Evolutionary conservation across 345 rosid genomes (phyloP), one percentile per base, ranked within the genome.

Genomic region (Reutealis trisperma): DNA sequence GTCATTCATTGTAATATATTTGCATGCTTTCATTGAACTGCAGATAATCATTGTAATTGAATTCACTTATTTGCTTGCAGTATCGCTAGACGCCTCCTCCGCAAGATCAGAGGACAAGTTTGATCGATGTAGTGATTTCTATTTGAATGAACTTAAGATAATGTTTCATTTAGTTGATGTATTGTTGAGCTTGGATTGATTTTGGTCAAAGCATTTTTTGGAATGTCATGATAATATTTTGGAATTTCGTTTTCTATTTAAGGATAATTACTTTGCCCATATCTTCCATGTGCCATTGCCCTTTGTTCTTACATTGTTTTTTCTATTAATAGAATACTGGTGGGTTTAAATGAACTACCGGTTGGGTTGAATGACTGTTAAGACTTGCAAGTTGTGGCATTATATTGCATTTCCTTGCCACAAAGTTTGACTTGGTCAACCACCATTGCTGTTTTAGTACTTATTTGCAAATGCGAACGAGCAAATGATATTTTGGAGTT

Each of bases 31-130:
- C 6, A 27, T 11, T 68, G 22, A 42, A 21, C 9, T 2, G 32
- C 51, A 2, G 16, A 15, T 25, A 15, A 15, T 15, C 6, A 2
- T 41, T 67, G 51, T 49, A 4, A 32, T 8, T n/a, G 4, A 9
- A 9, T 37, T 74, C 59, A n/a, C 63, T 57, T n/a, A n/a, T 8
- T 49, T 22, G 13, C 8, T 4, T 76, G 25, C 80, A 81, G 80
- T 81, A 80, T 79, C 83, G 83, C 63, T 80, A 52, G 75, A 1
- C 21, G 1, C 25, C 5, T 57, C 24, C 15, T 21, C 21, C 15
- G 11, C 27, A 21, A 30, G 18, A 11, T 54, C 19, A 22, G 54
- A 21, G 55, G 14, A 21, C 75, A 15, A 47, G 21, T 16, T 34
- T 37, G 60, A 27, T 13, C 13, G 12, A 44, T 30, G 24, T 65